Conservation (phyloP, 192 early-diverging fungal genomes). For the Hyaloraphidium curvatum region DNA sequence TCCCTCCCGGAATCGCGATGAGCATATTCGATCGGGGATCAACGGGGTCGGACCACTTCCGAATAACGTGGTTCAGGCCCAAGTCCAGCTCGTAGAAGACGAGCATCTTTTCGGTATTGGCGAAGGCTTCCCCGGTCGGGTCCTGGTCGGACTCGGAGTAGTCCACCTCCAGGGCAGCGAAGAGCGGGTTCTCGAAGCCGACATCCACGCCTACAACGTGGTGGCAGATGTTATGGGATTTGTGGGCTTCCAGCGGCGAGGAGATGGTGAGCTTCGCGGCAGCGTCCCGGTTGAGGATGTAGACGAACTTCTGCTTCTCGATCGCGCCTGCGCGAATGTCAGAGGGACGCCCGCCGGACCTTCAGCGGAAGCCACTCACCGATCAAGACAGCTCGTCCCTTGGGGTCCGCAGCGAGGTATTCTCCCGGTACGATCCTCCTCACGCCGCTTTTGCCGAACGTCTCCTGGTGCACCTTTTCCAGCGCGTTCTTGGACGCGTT, state of each 20-base stretch:
- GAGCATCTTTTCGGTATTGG: slow-evolving; percentile 56
- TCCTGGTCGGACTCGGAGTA: slow-evolving; percentile 67
- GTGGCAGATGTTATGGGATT: slow-evolving; percentile 53
- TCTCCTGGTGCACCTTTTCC: slow-evolving; percentile 71
- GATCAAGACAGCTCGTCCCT: slow-evolving; percentile 90
- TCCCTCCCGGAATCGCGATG: slow-evolving; percentile 52
- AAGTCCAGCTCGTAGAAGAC: slow-evolving; percentile 95
- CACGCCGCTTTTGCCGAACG: slow-evolving; percentile 80
- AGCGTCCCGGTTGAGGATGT: slow-evolving; percentile 86
- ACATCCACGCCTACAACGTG: slow-evolving; percentile 82
- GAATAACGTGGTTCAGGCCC: slow-evolving; percentile 93
- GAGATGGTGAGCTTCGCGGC: slow-evolving; percentile 65
- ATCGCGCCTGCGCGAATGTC: slow-evolving; percentile 36
- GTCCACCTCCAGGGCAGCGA: slow-evolving; percentile 79
- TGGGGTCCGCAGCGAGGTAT: slow-evolving; percentile 87
- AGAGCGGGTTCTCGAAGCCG: slow-evolving; percentile 95
- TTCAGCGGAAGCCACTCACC: slow-evolving; percentile 10
- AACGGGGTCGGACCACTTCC: slow-evolving; percentile 81
- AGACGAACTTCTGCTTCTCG: slow-evolving; percentile 91
- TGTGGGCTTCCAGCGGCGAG: slow-evolving; percentile 90
- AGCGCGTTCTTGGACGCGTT: slow-evolving; percentile 50
- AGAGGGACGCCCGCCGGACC: not conserved
- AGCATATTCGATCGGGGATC: slow-evolving; percentile 55
- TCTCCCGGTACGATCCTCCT: slow-evolving; percentile 83
- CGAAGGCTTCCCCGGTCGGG: slow-evolving; percentile 44